A percentile compares a stretch with the other conserved stretches of the same genome.
Conservation (phyloP, 176 grass and related monocot genomes). For the Elaeis guineensis region DNA sequence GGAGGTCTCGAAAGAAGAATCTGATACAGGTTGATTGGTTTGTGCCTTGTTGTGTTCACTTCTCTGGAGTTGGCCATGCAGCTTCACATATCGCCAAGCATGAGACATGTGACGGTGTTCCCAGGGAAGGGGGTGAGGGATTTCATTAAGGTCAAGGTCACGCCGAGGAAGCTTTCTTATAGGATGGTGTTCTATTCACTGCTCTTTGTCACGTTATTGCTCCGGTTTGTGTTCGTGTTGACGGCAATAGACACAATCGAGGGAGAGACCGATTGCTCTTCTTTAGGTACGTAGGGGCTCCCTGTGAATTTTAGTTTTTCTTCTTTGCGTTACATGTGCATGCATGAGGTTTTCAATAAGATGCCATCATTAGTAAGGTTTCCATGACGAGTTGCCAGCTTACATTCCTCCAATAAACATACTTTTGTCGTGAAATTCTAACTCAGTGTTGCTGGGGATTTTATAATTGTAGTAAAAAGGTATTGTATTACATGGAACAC, state of each 20-base stretch:
- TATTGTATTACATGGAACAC: no score
- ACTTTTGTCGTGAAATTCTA: no score
- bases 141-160: conserved; percentile 15
- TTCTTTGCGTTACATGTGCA: no score
- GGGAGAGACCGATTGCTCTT: conserved; percentile 16
- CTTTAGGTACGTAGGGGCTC: conserved; percentile 6
- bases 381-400: no score
- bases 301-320: no score
- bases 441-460: no score
- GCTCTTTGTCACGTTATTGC: conserved; percentile 20
- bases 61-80: neutral
- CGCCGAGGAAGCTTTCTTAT: conserved; percentile 22
- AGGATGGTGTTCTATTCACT: conserved; percentile 26
- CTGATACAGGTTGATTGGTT: neutral
- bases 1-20: neutral
- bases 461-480: no score
- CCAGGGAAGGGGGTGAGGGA: conserved; percentile 24
- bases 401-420: no score
- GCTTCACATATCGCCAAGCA: conserved; percentile 22
- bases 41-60: no score
- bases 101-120: conserved; percentile 24
- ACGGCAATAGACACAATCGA: conserved; percentile 25
- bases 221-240: conserved; percentile 22
- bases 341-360: no score
- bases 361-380: no score